Evolutionary conservation across 345 rosid species (phyloP).

Genomic region (Trapa incisa): DNA sequence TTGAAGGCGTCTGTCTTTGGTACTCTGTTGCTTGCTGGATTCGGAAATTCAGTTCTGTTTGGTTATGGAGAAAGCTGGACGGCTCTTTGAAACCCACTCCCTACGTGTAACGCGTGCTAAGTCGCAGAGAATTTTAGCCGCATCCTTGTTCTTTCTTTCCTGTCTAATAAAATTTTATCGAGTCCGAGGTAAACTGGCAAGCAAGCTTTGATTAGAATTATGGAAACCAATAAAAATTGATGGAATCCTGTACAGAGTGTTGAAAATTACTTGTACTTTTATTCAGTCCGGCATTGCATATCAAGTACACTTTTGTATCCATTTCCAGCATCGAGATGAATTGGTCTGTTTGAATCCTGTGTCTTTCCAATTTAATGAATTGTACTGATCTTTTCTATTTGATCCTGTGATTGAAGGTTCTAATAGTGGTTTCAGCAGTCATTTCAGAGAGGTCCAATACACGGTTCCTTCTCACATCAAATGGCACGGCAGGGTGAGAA

Average conservation of each 20-base stretch:
- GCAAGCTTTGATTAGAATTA: not conserved
- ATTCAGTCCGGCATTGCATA: not conserved
- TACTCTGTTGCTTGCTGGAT: not conserved
- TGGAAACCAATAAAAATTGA: not conserved
- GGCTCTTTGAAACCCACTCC: not conserved
- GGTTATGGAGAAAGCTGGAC: not conserved
- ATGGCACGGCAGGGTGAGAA: conserved; percentile 21
- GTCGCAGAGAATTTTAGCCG: too few relatives aligned
- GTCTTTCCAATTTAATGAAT: conserved; percentile 1
- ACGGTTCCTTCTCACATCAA: conserved; percentile 21
- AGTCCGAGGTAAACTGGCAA: not conserved
- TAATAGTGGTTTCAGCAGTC: conserved; percentile 17
- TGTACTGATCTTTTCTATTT: conserved; percentile 5
- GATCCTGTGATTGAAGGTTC: conserved; percentile 29
- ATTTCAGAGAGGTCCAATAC: conserved; percentile 26
- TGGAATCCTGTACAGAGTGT: not conserved
- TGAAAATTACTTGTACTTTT: not conserved
- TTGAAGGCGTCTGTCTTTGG: not conserved
- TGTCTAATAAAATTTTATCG: too few relatives aligned
- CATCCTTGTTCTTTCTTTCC: too few relatives aligned
- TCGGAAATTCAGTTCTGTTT: not conserved
- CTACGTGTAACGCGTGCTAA: too few relatives aligned
- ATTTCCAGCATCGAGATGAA: not conserved
- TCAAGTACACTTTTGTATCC: not conserved
- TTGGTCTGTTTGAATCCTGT: not conserved